Evolutionary conservation across 805 yeast species (phyloP).

Genomic region (Yarrowia sp.): DNA sequence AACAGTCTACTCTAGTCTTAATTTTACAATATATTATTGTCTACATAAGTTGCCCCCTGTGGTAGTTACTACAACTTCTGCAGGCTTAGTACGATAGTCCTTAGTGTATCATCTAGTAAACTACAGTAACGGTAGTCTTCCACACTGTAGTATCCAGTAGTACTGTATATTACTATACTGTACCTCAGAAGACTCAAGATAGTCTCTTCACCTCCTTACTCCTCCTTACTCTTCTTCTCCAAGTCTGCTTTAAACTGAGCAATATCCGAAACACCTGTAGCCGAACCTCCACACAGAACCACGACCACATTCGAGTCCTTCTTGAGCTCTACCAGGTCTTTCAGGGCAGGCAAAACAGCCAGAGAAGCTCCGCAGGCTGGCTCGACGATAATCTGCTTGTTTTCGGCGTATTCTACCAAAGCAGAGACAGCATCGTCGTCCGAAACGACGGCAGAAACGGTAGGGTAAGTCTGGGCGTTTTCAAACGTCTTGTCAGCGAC

Average conservation of each 20-base stretch:
- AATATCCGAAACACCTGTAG: slow-evolving; percentile 24
- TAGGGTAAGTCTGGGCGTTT: slow-evolving; percentile 41
- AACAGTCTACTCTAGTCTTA: too few species aligned
- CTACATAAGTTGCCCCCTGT: too few species aligned
- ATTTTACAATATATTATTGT: too few species aligned
- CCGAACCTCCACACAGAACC: slow-evolving; percentile 33
- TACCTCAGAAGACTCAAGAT: too few species aligned
- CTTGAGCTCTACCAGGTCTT: slow-evolving; percentile 24
- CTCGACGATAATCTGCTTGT: slow-evolving; percentile 51
- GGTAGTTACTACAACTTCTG: too few species aligned
- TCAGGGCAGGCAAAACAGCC: slow-evolving; percentile 33
- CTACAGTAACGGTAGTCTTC: too few species aligned
- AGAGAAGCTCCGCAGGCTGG: slow-evolving; percentile 72
- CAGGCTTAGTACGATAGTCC: too few species aligned
- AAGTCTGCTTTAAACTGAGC: neutral
- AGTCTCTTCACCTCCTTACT: neutral
- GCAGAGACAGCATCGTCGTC: slow-evolving; percentile 55
- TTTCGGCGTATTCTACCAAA: slow-evolving; percentile 46
- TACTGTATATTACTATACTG: too few species aligned
- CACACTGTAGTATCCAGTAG: too few species aligned
- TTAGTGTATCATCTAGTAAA: too few species aligned
- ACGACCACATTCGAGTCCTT: slow-evolving; percentile 30
- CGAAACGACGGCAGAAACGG: slow-evolving; percentile 43
- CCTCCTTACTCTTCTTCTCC: neutral
- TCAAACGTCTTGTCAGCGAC: slow-evolving; percentile 47